Conservation (phyloP, 805 yeast species). For the Candida maesae region DNA sequence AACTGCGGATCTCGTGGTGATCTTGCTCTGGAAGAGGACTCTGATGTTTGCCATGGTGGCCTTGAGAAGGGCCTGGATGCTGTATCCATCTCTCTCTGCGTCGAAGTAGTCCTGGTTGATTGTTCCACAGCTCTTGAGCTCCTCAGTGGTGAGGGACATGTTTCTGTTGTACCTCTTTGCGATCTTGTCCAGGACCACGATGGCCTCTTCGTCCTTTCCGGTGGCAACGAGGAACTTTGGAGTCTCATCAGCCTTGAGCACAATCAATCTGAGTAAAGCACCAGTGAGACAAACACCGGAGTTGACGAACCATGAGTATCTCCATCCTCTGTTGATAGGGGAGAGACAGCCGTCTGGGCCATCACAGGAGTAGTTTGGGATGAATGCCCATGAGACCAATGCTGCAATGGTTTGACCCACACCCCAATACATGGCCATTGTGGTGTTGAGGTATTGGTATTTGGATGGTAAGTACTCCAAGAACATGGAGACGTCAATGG, state of each 20-base stretch:
- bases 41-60: slow-evolving; percentile 36
- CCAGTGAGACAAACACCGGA: slow-evolving; percentile 46
- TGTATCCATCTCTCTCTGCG: slow-evolving; percentile 16
- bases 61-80: slow-evolving; percentile 13
- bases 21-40: slow-evolving; percentile 40
- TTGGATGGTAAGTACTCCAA: slow-evolving; percentile 47
- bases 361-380: slow-evolving; percentile 44
- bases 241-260: slow-evolving; percentile 44
- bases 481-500: slow-evolving; percentile 47
- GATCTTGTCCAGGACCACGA: slow-evolving; percentile 39
- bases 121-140: slow-evolving; percentile 42
- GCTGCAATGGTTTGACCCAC: slow-evolving; percentile 51
- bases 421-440: slow-evolving; percentile 55
- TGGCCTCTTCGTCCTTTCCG: slow-evolving; percentile 47
- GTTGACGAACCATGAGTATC: slow-evolving; percentile 51
- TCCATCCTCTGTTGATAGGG: slow-evolving; percentile 52
- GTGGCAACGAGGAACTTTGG: slow-evolving; percentile 48
- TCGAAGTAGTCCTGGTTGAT: slow-evolving; percentile 29
- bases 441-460: slow-evolving; percentile 46
- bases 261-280: slow-evolving; percentile 43
- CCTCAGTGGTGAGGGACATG: slow-evolving; percentile 41
- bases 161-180: slow-evolving; percentile 43
- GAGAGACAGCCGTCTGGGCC: slow-evolving; percentile 40
- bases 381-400: slow-evolving; percentile 49
- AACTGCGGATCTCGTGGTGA: slow-evolving; percentile 38